Base-by-base conservation (phyloP, 306 rosid genomes). In the Cucumis hystrix region DNA sequence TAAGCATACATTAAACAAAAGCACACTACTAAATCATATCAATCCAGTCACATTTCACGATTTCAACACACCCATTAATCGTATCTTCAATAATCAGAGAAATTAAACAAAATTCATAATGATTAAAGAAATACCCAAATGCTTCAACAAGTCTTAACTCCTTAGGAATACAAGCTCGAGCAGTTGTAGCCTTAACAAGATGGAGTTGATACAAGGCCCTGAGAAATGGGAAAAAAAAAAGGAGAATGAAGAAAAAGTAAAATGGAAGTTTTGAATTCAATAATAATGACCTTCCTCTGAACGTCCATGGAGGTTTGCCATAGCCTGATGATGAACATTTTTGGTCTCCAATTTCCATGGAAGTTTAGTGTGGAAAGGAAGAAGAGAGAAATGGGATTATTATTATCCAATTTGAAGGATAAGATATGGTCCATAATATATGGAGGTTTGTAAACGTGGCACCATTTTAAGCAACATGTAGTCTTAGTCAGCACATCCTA, bases 141-240 rank as follows among this genome's bases (percentile, higher is more conserved):
- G 95, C 95, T 88, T 95, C 90, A 69, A 95, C 93, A 70, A 95
- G 80, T 87, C 86, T 92, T 69, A 95, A 88, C 68, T 95, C 96
- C 84, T 88, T 90, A 6, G 98, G 99, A 79, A 95, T 89, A 81
- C 83, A 86, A 3, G 90, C 87, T 80, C 96, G 83, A 75, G 88
- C 97, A 74, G 89, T 89, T 76, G 89, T 89, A 54, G 96, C 90
- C 77, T 89, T 92, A 82, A 95, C 97, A 37, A 92, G 92, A 84
- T 92, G 97, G 40, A 95, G 93, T 57, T 95, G 97, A 87, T 95
- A 95, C 88, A 84, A 84, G 30, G 98, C 98, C 66, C 98, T 95
- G 82, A 83, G 37, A 11, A 47, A 35, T 35, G 33, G 66, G 40
- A 4, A 45, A 37, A 18, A 14, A n/a, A 11, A 52, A 47, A 47